Percentiles rank a stretch among this genome's conserved stretches.
These are phyloP conservation scores for Ramaria sp. DNA, from an alignment of 768 basidiomycete genomes.

Conservation along the genomic window DNA sequence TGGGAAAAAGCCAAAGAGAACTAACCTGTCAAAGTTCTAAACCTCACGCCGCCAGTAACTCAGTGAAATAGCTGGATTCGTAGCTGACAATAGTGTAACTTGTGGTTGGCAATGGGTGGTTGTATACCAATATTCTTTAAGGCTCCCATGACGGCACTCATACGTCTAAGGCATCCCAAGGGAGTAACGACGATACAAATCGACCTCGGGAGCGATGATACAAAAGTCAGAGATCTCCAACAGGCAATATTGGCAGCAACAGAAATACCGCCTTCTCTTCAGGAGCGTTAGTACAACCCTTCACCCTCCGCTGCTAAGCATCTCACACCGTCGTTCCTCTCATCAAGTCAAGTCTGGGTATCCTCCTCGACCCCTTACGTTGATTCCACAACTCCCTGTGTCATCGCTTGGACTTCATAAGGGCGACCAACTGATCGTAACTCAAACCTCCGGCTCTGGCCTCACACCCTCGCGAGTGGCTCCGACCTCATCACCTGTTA, in stretches of 20 bases:
- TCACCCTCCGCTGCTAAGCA: slow-evolving; percentile 8
- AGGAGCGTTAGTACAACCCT: slow-evolving; percentile 51
- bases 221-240: slow-evolving; percentile 66
- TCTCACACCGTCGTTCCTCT: neutral
- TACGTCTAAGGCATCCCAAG: slow-evolving; percentile 78
- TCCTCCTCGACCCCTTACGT: slow-evolving; percentile 63
- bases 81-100: too few relatives aligned
- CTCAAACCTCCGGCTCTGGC: slow-evolving; percentile 21
- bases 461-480: slow-evolving; percentile 14
- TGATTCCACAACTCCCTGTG: slow-evolving; percentile 64
- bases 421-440: slow-evolving; percentile 86
- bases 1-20: too few relatives aligned
- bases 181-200: slow-evolving; percentile 73
- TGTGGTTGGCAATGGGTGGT: too few relatives aligned
- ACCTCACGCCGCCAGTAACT: too few relatives aligned
- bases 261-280: slow-evolving; percentile 63
- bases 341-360: slow-evolving; percentile 70
- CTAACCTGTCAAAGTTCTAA: too few relatives aligned
- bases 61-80: too few relatives aligned
- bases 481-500: slow-evolving; percentile 14
- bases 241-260: slow-evolving; percentile 56
- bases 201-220: slow-evolving; percentile 35
- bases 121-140: too few relatives aligned
- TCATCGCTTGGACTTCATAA: slow-evolving; percentile 62
- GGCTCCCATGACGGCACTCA: slow-evolving; percentile 39